A percentile compares a stretch with the other conserved stretches of the same genome.
Conservation (phyloP, 1,139 yeast species). For the Hemisphaericaspora lyxosophila region DNA sequence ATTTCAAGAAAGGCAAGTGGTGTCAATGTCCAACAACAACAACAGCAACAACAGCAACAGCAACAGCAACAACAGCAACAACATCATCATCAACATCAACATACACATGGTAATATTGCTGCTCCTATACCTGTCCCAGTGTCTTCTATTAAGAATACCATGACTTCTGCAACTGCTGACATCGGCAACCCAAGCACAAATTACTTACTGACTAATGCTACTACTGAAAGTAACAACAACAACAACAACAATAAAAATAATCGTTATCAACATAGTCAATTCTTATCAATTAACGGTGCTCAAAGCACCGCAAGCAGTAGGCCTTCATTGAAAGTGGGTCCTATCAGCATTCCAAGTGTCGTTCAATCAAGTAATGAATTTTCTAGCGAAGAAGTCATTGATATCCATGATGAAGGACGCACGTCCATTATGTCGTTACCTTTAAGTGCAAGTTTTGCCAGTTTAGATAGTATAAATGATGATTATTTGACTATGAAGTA, state of each 20-base stretch:
- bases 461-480: conserved; percentile 70
- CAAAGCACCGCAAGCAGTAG: conserved; percentile 3
- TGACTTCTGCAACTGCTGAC: not conserved
- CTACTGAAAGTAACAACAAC: not conserved
- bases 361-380: not conserved
- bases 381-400: conserved; percentile 8
- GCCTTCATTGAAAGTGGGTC: conserved; percentile 30
- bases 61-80: conserved; percentile 4
- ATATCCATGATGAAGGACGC: conserved; percentile 3
- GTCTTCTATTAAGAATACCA: conserved; percentile 4
- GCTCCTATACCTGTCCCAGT: conserved; percentile 23
- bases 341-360: conserved; percentile 24
- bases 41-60: not conserved
- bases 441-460: conserved; percentile 72
- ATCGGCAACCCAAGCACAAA: not conserved
- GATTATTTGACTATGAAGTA: conserved; percentile 46
- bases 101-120: conserved; percentile 11
- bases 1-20: conserved; percentile 3
- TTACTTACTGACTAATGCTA: not conserved
- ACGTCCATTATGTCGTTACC: conserved; percentile 54
- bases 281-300: not conserved
- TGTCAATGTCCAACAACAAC: not conserved
- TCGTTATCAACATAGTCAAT: not conserved
- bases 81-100: conserved; percentile 2
- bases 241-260: not conserved